These are phyloP conservation scores for Mycosphaerelloides madeirae DNA, from an alignment of 2,329 filamentous ascomycete species.

Conservation along the genomic window DNA sequence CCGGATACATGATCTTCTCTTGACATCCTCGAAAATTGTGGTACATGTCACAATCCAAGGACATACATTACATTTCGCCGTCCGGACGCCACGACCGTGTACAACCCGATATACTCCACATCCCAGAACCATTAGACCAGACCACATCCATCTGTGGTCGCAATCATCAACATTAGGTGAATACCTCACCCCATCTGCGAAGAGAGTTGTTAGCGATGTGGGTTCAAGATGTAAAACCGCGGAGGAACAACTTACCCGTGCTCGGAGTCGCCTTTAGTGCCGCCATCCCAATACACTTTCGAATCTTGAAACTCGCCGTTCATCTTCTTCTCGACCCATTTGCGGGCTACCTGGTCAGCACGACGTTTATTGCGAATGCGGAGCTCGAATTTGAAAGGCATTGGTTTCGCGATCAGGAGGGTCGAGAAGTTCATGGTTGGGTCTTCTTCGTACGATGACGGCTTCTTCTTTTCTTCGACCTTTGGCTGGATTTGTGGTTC, in stretches of 20 bases:
- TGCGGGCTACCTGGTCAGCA: slow-evolving; percentile 29
- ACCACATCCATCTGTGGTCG: too few species aligned
- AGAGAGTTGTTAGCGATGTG: slow-evolving; percentile 1
- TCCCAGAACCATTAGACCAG: too few species aligned
- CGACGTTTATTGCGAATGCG: slow-evolving; percentile 32
- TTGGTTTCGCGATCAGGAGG: slow-evolving; percentile 44
- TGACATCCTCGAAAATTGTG: too few species aligned
- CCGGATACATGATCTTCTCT: too few species aligned
- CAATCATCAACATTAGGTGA: not conserved
- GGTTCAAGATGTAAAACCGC: not conserved
- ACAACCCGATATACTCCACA: too few species aligned
- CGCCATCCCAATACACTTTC: slow-evolving; percentile 36
- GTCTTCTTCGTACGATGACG: slow-evolving; percentile 23
- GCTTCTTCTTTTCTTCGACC: not conserved
- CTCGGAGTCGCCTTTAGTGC: slow-evolving; percentile 22
- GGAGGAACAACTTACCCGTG: slow-evolving; percentile 17
- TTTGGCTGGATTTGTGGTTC: not conserved
- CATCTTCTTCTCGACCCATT: slow-evolving; percentile 35
- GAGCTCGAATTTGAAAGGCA: slow-evolving; percentile 42
- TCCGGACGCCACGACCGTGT: too few species aligned
- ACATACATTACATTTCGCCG: too few species aligned
- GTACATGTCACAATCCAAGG: too few species aligned
- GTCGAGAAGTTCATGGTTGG: slow-evolving; percentile 43
- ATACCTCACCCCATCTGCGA: slow-evolving; percentile 10
- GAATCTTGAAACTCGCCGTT: slow-evolving; percentile 37